phyloP scores from a whole-genome alignment of 768 basidiomycete genomes.

The Hericium alpestre region DNA sequence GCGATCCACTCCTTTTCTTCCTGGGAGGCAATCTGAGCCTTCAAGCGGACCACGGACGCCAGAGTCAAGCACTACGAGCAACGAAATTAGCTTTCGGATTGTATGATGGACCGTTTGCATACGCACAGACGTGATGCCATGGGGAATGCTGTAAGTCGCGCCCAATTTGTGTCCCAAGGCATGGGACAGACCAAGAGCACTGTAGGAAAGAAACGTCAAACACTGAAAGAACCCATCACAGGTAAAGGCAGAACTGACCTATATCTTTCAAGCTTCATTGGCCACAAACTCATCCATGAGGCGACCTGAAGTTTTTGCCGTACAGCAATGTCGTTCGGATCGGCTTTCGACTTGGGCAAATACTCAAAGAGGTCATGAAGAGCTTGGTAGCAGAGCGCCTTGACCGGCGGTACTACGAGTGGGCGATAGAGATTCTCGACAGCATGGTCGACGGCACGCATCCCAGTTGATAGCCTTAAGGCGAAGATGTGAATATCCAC shows the following conservation, averaged over 20 bases:
- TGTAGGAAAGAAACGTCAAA: slow-evolving; percentile 15
- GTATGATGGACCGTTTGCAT: too few species aligned
- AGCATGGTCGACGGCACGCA: slow-evolving; percentile 71
- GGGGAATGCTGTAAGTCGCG: slow-evolving; percentile 63
- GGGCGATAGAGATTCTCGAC: slow-evolving; percentile 61
- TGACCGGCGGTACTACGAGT: slow-evolving; percentile 43
- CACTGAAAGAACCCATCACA: not conserved
- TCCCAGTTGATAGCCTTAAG: slow-evolving; percentile 63
- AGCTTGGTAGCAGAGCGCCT: slow-evolving; percentile 54
- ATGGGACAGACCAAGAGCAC: slow-evolving; percentile 67
- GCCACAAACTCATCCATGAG: slow-evolving; percentile 77
- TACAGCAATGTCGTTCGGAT: slow-evolving; percentile 43
- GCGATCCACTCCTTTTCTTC: slow-evolving; percentile 56
- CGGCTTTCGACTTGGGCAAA: slow-evolving; percentile 51
- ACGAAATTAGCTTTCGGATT: too few species aligned
- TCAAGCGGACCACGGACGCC: slow-evolving; percentile 48
- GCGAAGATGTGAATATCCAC: slow-evolving; percentile 1
- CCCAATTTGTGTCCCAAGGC: slow-evolving; percentile 65
- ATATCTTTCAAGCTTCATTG: slow-evolving; percentile 44
- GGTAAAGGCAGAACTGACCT: slow-evolving; percentile 24
- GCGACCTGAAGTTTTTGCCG: slow-evolving; percentile 66
- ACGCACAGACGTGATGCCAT: slow-evolving; percentile 75
- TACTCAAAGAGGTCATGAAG: slow-evolving; percentile 66
- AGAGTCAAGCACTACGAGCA: slow-evolving; percentile 56
- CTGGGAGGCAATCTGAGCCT: slow-evolving; percentile 46